Evolutionary conservation across 495 filamentous ascomycete species (phyloP), one percentile per base, ranked within the genome.

Genomic region (Opeltia flavorubescens): DNA sequence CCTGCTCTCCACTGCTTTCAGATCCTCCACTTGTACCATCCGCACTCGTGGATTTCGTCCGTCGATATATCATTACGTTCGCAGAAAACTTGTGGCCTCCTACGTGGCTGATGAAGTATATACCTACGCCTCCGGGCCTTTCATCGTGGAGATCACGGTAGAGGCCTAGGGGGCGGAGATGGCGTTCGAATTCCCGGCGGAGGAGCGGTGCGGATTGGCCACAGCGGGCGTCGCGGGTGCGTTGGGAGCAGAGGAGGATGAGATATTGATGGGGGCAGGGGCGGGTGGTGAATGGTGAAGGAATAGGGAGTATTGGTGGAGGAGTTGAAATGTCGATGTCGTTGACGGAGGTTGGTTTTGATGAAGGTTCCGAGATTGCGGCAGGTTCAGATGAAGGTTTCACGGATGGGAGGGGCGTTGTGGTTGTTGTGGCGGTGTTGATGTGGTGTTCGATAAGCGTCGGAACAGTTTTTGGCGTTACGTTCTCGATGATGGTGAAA

Each of bases 51-150:
- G 15, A 18, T 6, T 17, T 6, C 6, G n/a, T 68, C 26, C 80
- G 69, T 5, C 91, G 72, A 58, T 98, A 96, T 0, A 98, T 67
- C 63, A 98, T 81, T 54, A 95, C 73, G 55, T 98, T 98, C 1
- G 89, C 91, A 55, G 77, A 75, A 60, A 86, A 96, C 64, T 94
- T 93, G 59, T 98, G 91, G 0, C 91, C 91, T 9, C 91, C 91
- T 0, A 95, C 86, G 59, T 98, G 91, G 52, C 78, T 88, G 54
- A 96, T 87, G 59, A 96, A 98, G 56, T 95, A 89, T 43, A 98
- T 83, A 1, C 86, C 89, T 3, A 93, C 89, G 1, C 93, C 91
- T 13, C 89, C 89, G 0, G 86, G 81, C 33, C 91, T 62, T 61
- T 83, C 78, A 58, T 98, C 91, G 43, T 87, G 76, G 29, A 89